Base-by-base conservation (phyloP, 306 rosid genomes). In the Arachis stenosperma region DNA sequence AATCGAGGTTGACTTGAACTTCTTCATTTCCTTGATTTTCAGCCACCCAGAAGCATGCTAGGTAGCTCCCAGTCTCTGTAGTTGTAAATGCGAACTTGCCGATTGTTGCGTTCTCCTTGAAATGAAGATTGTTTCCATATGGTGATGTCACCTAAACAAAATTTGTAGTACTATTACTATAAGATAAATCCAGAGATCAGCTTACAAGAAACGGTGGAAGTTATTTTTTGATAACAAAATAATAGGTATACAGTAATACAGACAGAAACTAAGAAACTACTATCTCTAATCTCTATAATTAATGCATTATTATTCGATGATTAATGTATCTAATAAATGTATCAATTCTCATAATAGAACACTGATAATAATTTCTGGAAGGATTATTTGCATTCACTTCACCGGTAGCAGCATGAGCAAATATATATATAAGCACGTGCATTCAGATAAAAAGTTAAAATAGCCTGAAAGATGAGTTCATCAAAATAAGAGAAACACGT, bases 31-130 rank as follows among this genome's bases (percentile, higher is more conserved):
- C 84, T 6, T 54, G 71, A 37, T 79, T 76, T 9, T 56, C 70
- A 41, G 56, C 80, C 46, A 84, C 75, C 89, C 84, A 94, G 70
- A 94, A 89, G 84, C 98, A 91, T 15, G 94, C 92, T 61, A 86
- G 72, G 79, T 94, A 94, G 84, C 77, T 89, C 44, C 98, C 98
- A 72, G 82, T 75, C 80, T 94, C 98, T 2, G 68, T 79, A n/a
- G 95, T 75, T 57, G 98, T 91, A 77, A 91, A 94, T 30, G 97
- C 92, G 61, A 94, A 91, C 78, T 83, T 90, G 79, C 92, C 95
- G 14, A 56, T 61, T 30, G 96, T 84, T 59, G 58, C 7, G 52
- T 88, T 88, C 59, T 91, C 96, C 54, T 0, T 13, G 15, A 75
- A 75, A 68, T 91, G 89, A 85, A 91, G 89, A 75, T 43, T 54